Evolutionary conservation across 805 yeast genomes (phyloP), one percentile per base, ranked within the genome.

Genomic region (Candida sanyiensis): DNA sequence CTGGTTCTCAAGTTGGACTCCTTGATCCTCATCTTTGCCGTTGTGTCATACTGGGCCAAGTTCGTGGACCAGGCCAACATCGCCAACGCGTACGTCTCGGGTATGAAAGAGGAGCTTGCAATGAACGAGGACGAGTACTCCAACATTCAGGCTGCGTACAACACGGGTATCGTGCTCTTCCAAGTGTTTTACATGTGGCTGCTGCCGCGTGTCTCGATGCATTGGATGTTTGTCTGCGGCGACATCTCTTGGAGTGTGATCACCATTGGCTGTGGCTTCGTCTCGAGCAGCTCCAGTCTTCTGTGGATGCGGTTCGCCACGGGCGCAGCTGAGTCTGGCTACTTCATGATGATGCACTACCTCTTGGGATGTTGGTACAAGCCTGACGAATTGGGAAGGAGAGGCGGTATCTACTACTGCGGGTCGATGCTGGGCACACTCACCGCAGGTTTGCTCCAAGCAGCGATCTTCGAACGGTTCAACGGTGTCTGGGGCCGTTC

Each of bases 11-110:
- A 77, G 49, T 50, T 77, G 16, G 83, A 77, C 49, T 44, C 73
- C 11, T 51, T 74, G 31, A 56, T 80, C 35, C 64, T 77, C 4
- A 62, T 69, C 32, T 75, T 75, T 46, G 66, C 81, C 0, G 71
- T 77, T 55, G 57, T 77, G 42, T 77, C 76, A 1, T 80, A 80
- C 56, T 81, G 83, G 83, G 75, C 79, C 44, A 69, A 69, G 45
- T 64, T 63, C 25, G 56, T 70, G 42, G 65, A 68, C 44, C 68
- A 59, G 42, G 50, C 55, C 25, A 69, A 70, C 44, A 47, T 69
- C 20, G 55, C 62, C 17, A 67, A 66, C 5, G 73, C 75, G 3
- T 69, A 67, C 47, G 62, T 69, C 32, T 67, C 66, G 41, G 75
- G 74, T n/a, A 55, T 70, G 73, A 57, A 62, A 42, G 72, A 69